Evolutionary conservation across 148 eudicot species (phyloP), one percentile per base, ranked within the genome.

Genomic region (Rhododendron ovatum): DNA sequence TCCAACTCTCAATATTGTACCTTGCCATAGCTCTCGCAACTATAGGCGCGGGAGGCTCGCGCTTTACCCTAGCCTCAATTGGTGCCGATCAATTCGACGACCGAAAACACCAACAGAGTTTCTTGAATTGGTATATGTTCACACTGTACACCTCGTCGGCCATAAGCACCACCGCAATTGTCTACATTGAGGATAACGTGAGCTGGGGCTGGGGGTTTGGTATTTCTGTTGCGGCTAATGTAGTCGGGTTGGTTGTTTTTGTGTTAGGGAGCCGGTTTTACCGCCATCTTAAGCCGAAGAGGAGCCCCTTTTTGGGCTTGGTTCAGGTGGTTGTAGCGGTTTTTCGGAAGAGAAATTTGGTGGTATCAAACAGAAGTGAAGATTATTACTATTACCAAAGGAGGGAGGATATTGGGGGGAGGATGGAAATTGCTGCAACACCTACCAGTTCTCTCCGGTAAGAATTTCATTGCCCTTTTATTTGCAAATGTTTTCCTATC

Each of bases 121-220:
- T 84, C 84, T 90, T 91, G 77, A 91, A 88, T 50, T 90, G 94
- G 93, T 90, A 77, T 53, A 43, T 87, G n/a, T 87, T 89, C 82
- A 88, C 82, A 0, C 0, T 87, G 74, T 90, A 89, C 50, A 6
- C 43, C 12, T 55, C 89, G 18, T 18, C 65, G 13, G 47, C 87
- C 11, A 41, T 90, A 73, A 86, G 92, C 37, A 20, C 43, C 71
- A 90, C 92, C 4, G 91, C 79, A 22, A 85, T 91, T 4, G 86
- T 92, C 11, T 92, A 90, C 30, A 74, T 92, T 92, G 93, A 92
- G 85, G 69, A 22, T 75, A 30, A 47, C 93, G n/a, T n/a, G n/a
- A n/a, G n/a, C n/a, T n/a, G n/a, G n/a, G n/a, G n/a, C n/a, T n/a
- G n/a, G n/a, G n/a, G 92, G 1, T 86, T 87, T 45, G 90, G 87